Evolutionary conservation across 305 asterid genomes (phyloP).

Genomic region (Fraxinus baroniana): DNA sequence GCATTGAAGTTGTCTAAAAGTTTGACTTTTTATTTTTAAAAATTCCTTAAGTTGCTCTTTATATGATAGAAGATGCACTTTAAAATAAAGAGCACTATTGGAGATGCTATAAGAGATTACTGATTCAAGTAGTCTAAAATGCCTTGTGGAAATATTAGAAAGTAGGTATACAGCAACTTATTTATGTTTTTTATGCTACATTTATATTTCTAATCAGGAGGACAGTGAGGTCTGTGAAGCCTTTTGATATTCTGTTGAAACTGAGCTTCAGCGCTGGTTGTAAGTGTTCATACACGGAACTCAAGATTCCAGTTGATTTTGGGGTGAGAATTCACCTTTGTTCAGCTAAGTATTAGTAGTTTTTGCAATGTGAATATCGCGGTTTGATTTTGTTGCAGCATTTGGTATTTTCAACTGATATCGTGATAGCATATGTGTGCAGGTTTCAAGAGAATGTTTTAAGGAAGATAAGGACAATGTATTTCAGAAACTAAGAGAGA

Average conservation of each 20-base stretch:
- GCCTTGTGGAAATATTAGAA: background rate
- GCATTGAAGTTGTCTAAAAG: background rate
- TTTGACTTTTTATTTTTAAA: background rate
- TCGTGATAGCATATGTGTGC: constrained; percentile 17
- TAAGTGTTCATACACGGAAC: constrained; percentile 52
- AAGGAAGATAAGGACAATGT: constrained; percentile 53
- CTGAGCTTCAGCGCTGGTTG: constrained; percentile 79
- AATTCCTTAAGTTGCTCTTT: background rate
- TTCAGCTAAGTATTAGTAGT: background rate
- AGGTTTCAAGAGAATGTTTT: constrained; percentile 40
- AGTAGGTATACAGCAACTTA: background rate
- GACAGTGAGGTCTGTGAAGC: constrained; percentile 49
- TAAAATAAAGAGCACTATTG: background rate
- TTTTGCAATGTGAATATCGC: background rate
- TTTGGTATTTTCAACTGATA: background rate
- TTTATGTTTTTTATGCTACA: constrained; percentile 1
- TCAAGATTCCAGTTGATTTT: constrained; percentile 72
- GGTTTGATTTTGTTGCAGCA: background rate
- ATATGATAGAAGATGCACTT: background rate
- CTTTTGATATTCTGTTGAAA: constrained; percentile 58
- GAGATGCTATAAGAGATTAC: background rate
- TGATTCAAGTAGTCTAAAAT: background rate
- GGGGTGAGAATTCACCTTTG: constrained; percentile 45
- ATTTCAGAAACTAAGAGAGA: constrained; percentile 50
- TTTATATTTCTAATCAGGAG: constrained; percentile 51